Base-by-base conservation (phyloP, 2,329 filamentous ascomycete genomes). In the Diaporthe citrichinensis region DNA sequence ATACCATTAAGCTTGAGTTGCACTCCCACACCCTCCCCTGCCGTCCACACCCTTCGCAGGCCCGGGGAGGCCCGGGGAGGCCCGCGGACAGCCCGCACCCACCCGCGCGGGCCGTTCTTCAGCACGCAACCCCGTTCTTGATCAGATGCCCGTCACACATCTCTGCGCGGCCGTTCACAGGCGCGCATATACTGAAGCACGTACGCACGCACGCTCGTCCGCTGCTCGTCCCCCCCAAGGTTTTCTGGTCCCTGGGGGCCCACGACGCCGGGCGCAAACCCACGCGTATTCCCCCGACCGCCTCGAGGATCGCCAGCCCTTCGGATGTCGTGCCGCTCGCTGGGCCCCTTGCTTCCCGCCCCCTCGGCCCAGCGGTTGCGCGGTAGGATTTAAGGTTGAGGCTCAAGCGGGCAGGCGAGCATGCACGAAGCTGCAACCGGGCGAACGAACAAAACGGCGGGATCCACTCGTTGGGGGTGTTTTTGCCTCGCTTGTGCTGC, bases 351-450 rank as follows among this genome's bases (percentile, higher is more conserved):
- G 36, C 9, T 23, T 9, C 59, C n/a, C n/a, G 7, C 39, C 9
- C 23, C 28, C 44, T 34, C 28, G 41, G 61, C 15, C 28, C 62
- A 36, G 44, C 31, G 28, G 28, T 8, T 2, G 36, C 58, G 41
- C 59, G 28, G 65, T 10, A 68, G 65, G 65, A 68, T 68, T 68
- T 68, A 68, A 68, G 65, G 65, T 68, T 68, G 65, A 68, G 65
- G 65, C 65, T 68, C 65, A 68, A 68, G 65, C 65, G 65, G 65
- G 46, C 65, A 68, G 65, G 65, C 65, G 46, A 36, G 62, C 62
- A n/a, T 61, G 58, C 57, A 59, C 34, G 49, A 53, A 25, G n/a
- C 28, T 25, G 61, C 61, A 65, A 41, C 10, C 53, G 44, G 25
- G 25, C 39, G 39, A 62, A 20, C 39, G 36, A 39, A 12, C 6